Percentiles rank a stretch among this genome's conserved stretches.
phyloP scores from a whole-genome alignment of 495 filamentous ascomycete species.

The Bathelium albidoporum region DNA sequence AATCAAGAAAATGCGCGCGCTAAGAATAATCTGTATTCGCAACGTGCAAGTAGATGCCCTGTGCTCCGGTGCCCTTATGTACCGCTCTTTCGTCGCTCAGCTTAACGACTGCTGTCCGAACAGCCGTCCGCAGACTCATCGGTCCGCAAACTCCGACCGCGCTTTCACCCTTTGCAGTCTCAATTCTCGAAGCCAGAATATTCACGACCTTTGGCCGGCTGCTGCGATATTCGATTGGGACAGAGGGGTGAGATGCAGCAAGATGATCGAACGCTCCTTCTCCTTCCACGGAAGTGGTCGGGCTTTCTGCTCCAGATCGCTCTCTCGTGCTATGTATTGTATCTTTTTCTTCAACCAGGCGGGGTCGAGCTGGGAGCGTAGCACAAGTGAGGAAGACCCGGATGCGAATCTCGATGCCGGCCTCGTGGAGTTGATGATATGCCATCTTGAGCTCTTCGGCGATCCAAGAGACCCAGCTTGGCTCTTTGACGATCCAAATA shows the following conservation, averaged over 20 bases:
- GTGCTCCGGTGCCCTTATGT: slow-evolving; percentile 81
- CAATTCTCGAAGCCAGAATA: slow-evolving; percentile 47
- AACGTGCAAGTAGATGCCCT: slow-evolving; percentile 52
- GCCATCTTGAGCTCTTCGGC: slow-evolving; percentile 7
- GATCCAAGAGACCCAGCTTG: slow-evolving; percentile 7
- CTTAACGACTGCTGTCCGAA: slow-evolving; percentile 54
- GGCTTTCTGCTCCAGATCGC: not conserved
- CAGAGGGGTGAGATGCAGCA: not conserved
- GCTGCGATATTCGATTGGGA: slow-evolving; percentile 12
- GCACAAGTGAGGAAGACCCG: slow-evolving; percentile 10
- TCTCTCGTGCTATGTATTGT: not conserved
- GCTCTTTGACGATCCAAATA: slow-evolving; percentile 14
- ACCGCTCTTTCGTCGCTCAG: slow-evolving; percentile 78
- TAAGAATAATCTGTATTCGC: slow-evolving; percentile 6
- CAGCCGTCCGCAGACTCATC: slow-evolving; percentile 48
- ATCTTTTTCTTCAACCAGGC: not conserved
- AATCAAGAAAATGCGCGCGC: no score
- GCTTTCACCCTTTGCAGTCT: slow-evolving; percentile 68
- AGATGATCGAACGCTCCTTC: not conserved
- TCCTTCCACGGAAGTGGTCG: not conserved
- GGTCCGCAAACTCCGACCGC: slow-evolving; percentile 77
- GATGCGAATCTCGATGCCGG: slow-evolving; percentile 9
- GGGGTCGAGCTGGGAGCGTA: not conserved
- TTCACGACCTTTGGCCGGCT: slow-evolving; percentile 38
- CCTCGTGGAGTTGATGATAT: slow-evolving; percentile 4